Evolutionary conservation across 441 rosid genomes (phyloP), one percentile per base, ranked within the genome.

Genomic region (Cnidoscolus chayamansa): DNA sequence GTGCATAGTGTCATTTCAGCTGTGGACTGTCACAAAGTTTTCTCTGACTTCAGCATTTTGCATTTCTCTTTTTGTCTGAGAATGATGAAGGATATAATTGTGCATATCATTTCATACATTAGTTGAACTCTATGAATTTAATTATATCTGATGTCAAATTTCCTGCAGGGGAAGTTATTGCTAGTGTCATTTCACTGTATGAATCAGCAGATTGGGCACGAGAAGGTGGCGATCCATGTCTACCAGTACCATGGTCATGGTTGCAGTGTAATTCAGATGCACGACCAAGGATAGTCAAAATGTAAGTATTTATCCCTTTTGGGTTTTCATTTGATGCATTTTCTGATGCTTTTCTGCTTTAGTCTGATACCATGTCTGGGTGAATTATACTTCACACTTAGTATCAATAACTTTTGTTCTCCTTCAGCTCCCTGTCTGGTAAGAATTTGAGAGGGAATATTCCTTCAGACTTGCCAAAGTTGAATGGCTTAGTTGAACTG

Each of bases 151-250:
- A 74, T 71, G 60, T 57, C 72, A 30, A 65, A 74, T 71, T 81
- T 75, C 7, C 30, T 86, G 84, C 85, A 94, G 99, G 87, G 50
- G 76, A 76, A 58, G 79, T 75, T 71, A 81, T 95, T 69, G 84
- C 84, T 50, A 79, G 82, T 78, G 76, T 90, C 73, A 76, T 81
- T 69, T 72, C 86, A 37, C 84, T 79, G 30, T 84, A 87, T 78
- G 51, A 86, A 62, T 77, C 96, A 7, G 85, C 87, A 56, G 84
- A 81, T 40, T 93, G 99, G 99, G 93, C 90, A 65, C 90, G 84
- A 76, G 99, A 95, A 87, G 97, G 97, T 10, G 99, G 99, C n/a
- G 99, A 95, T 57, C 98, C 99, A 1, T 95, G 99, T 83, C 83
- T 83, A 58, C 99, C 99, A 9, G 91, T 90, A 77, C 92, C 98